Base-by-base conservation (phyloP, 2,329 filamentous ascomycete genomes). In the Helminthosporium solani region DNA sequence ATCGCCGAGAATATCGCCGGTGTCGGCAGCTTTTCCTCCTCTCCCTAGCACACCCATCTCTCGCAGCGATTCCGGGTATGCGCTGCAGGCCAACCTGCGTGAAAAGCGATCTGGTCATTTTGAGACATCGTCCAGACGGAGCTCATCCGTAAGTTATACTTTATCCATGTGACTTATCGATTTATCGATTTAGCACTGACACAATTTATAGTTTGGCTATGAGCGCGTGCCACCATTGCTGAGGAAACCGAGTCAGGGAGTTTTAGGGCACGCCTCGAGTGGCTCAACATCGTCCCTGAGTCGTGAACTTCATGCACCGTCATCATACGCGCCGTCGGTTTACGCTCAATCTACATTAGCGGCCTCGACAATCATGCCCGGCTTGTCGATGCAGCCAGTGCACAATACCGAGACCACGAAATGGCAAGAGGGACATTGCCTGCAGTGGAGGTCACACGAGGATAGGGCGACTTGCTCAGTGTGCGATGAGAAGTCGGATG, bases 41-140 rank as follows among this genome's bases (percentile, higher is more conserved):
- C 75, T 89, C 70, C 86, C 88, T 3, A 80, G 81, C 2, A 92
- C 88, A 2, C 86, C 88, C 0, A 82, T 88, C n/a, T 95, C 90
- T 5, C 82, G 90, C 14, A 95, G 87, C 61, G 94, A 99, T 65
- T 96, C 92, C 3, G 92, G 90, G 1, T 95, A 94, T 69, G 88
- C 89, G 28, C 76, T 96, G 45, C 86, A 91, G 52, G 84, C 88
- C 15, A 95, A 89, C 3, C 76, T 99, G 46, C 84, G 90, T 25
- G 94, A 97, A 72, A 99, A 97, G 75, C 83, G 92, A 41, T 97
- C 94, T 2, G 91, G 88, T 1, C 90, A 96, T 67, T 96, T 97
- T 57, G 88, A 94, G 61, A 83, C 86, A 46, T 72, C 77, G 54
- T 87, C 87, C n/a, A 83, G 91, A 49, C 83, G 92, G 55, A 96